Conservation (phyloP, 129 eudicot genomes). For the Smallanthus sonchifolius region DNA sequence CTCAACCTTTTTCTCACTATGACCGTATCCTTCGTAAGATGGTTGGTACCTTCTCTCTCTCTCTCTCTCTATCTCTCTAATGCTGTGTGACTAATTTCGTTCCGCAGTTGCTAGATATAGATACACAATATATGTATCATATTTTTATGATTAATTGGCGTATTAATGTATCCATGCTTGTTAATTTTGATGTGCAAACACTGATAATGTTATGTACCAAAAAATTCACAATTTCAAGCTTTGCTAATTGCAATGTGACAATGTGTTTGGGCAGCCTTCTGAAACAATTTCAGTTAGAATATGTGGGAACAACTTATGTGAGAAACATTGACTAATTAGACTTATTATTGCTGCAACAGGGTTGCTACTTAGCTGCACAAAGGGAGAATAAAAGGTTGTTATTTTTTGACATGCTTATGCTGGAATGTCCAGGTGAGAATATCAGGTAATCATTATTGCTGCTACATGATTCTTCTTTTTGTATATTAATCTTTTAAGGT, state of each 20-base stretch:
- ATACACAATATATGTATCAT: not conserved
- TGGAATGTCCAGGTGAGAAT: slow-evolving; percentile 68
- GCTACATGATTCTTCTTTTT: slow-evolving; percentile 13
- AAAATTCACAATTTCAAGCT: not conserved
- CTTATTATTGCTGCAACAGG: slow-evolving; percentile 48
- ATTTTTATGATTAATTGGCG: slow-evolving; percentile 7
- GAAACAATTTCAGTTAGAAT: not conserved
- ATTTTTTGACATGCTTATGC: slow-evolving; percentile 80
- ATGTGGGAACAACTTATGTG: slow-evolving; percentile 8
- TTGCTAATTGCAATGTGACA: not conserved
- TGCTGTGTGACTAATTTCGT: slow-evolving; percentile 4
- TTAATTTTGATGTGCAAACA: not conserved
- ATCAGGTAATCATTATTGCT: slow-evolving; percentile 30
- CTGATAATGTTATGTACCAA: not conserved
- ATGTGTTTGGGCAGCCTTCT: not conserved
- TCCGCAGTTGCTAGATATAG: not conserved
- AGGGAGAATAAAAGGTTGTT: slow-evolving; percentile 72
- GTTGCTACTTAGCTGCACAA: slow-evolving; percentile 74
- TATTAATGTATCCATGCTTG: slow-evolving; percentile 1
- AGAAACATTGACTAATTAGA: not conserved
- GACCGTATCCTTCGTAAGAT: slow-evolving; percentile 87
- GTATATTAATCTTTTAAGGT: not conserved
- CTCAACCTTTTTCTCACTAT: slow-evolving; percentile 91
- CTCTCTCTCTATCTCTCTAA: not conserved
- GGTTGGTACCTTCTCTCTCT: slow-evolving; percentile 54